A percentile compares a stretch with the other conserved stretches of the same genome.
phyloP scores from a whole-genome alignment of 2,329 filamentous ascomycete genomes.

The Mycogone perniciosa region DNA sequence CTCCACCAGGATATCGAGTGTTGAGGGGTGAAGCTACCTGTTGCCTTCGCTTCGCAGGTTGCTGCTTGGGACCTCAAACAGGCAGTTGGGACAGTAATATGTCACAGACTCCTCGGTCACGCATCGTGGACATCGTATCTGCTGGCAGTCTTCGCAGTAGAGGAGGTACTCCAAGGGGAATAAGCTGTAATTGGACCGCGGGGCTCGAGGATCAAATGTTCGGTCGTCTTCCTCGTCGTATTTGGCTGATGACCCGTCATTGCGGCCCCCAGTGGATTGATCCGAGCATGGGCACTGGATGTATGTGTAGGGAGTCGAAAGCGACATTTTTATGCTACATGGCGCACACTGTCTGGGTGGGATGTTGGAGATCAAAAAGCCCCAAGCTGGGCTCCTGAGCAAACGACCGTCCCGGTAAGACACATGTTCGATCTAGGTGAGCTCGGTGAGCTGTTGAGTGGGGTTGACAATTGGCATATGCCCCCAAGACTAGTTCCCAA shows the following conservation, averaged over 20 bases:
- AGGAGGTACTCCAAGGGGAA: slow-evolving; percentile 90
- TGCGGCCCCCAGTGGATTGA: slow-evolving; percentile 29
- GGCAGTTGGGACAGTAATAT: slow-evolving; percentile 89
- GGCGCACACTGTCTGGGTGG: neutral
- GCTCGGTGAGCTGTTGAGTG: too few species aligned
- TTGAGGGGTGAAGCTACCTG: slow-evolving; percentile 50
- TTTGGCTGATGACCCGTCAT: slow-evolving; percentile 23
- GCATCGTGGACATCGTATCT: slow-evolving; percentile 89
- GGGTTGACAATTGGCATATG: too few species aligned
- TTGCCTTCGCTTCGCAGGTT: slow-evolving; percentile 90
- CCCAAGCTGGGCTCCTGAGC: neutral
- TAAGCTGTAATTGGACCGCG: slow-evolving; percentile 82
- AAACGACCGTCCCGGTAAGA: too few species aligned
- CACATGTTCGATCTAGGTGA: too few species aligned
- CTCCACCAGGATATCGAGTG: neutral
- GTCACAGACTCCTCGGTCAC: slow-evolving; percentile 89
- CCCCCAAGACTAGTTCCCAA: too few species aligned
- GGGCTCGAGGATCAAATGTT: slow-evolving; percentile 79
- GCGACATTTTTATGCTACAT: slow-evolving; percentile 35
- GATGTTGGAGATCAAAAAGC: neutral
- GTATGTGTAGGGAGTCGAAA: slow-evolving; percentile 56
- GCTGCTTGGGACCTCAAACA: slow-evolving; percentile 93
- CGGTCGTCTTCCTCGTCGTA: slow-evolving; percentile 57
- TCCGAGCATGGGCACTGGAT: slow-evolving; percentile 62
- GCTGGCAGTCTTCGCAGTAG: slow-evolving; percentile 96